A percentile compares a stretch with the other conserved stretches of the same genome.
Evolutionary conservation across 768 basidiomycete species (phyloP).

Genomic region (Postia placenta): DNA sequence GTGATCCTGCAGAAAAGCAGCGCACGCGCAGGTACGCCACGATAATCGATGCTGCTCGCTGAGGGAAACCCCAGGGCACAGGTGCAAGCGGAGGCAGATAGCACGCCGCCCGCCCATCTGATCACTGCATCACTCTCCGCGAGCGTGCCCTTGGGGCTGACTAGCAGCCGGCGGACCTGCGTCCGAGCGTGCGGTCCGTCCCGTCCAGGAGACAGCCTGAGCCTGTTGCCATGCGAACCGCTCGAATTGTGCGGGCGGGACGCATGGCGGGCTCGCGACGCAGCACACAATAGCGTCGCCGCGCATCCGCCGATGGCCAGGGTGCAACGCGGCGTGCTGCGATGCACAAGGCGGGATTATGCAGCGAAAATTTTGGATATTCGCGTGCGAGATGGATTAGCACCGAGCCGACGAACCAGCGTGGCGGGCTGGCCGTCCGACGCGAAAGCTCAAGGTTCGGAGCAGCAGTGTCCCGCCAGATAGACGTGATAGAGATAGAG

Average conservation of each 20-base stretch:
- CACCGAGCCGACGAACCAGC: background rate
- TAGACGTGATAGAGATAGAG: conserved; percentile 2
- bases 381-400: background rate
- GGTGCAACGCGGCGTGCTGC: too few species aligned
- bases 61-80: background rate
- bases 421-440: background rate
- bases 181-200: background rate
- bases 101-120: background rate
- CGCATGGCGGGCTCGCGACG: background rate
- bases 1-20: background rate
- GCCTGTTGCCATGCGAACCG: background rate
- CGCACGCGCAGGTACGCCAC: conserved; percentile 2
- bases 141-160: background rate
- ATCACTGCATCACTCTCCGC: background rate
- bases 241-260: background rate
- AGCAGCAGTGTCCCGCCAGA: background rate
- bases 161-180: background rate
- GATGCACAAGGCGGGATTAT: background rate
- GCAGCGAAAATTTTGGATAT: background rate
- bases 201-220: too few species aligned
- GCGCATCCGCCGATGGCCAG: too few species aligned
- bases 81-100: background rate
- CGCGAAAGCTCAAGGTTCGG: background rate
- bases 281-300: too few species aligned
- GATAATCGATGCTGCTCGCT: conserved; percentile 1